A percentile compares a stretch with the other conserved stretches of the same genome.
phyloP scores from a whole-genome alignment of 2,329 filamentous ascomycete genomes.

The Zymoseptoria tritici region DNA sequence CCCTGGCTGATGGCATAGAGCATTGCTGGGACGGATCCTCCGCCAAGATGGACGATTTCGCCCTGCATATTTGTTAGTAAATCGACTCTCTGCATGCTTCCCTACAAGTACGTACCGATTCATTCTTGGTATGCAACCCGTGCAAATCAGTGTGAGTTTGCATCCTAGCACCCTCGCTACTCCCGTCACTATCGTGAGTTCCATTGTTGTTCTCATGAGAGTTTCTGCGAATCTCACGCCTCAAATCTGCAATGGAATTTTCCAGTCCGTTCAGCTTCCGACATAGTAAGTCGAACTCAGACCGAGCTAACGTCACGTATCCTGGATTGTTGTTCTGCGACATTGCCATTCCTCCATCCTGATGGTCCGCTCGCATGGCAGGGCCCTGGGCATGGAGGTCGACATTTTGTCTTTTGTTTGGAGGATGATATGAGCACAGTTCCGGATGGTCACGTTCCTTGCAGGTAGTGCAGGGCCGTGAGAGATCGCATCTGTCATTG shows the following conservation, averaged over 20 bases:
- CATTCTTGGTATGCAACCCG: conserved; percentile 55
- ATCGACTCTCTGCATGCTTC: too few species aligned
- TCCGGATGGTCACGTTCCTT: conserved; percentile 46
- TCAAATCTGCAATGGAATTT: conserved; percentile 39
- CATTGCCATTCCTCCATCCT: conserved; percentile 10
- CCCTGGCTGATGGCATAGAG: conserved; percentile 45
- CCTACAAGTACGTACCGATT: conserved; percentile 20
- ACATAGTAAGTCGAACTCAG: conserved; percentile 44
- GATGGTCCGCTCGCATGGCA: conserved; percentile 8
- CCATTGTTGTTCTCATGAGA: conserved; percentile 10
- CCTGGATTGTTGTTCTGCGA: conserved; percentile 6
- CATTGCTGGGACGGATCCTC: conserved; percentile 54
- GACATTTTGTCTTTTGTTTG: conserved; percentile 29
- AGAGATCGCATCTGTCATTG: conserved; percentile 37
- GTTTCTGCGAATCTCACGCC: conserved; percentile 25
- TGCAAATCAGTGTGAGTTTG: conserved; percentile 41
- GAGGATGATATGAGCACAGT: conserved; percentile 37
- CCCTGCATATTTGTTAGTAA: conserved; percentile 37
- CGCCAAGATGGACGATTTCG: conserved; percentile 55
- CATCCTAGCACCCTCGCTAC: conserved; percentile 6
- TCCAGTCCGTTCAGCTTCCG: conserved; percentile 42
- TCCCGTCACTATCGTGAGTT: conserved; percentile 14
- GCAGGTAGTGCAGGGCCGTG: conserved; percentile 44
- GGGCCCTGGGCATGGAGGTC: conserved; percentile 13
- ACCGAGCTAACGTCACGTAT: conserved; percentile 26